Evolutionary conservation across 768 basidiomycete genomes (phyloP).

Genomic region (Mycena pura): DNA sequence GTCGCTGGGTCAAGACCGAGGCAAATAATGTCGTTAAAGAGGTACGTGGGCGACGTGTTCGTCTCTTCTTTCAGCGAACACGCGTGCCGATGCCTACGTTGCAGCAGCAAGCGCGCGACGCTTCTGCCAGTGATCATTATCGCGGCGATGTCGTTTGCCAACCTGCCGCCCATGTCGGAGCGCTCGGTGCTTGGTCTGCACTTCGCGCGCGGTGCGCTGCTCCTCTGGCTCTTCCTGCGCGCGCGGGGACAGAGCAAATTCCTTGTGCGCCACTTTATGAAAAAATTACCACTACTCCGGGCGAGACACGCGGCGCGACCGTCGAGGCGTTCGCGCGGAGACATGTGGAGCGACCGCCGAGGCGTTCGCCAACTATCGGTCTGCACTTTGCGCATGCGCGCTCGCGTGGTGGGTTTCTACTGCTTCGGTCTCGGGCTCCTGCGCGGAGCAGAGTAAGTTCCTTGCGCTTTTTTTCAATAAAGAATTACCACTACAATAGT

Average conservation of each 20-base stretch:
- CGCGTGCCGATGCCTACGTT: constrained; percentile 13
- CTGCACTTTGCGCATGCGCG: constrained; percentile 86
- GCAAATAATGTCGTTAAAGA: constrained; percentile 98
- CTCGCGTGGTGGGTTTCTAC: constrained; percentile 88
- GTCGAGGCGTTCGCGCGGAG: constrained; percentile 92
- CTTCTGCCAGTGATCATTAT: constrained; percentile 80
- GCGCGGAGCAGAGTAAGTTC: constrained; percentile 86
- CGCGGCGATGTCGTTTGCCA: constrained; percentile 56
- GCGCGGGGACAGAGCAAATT: constrained; percentile 89
- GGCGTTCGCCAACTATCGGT: no score
- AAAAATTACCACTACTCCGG: constrained; percentile 91
- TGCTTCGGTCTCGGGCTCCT: constrained; percentile 86
- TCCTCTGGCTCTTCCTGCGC: constrained; percentile 80
- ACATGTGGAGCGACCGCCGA: no score
- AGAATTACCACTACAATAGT: no score
- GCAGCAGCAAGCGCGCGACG: constrained; percentile 87
- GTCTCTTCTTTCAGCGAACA: constrained; percentile 48
- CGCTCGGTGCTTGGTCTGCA: constrained; percentile 65
- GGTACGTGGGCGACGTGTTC: constrained; percentile 96
- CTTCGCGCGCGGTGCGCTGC: constrained; percentile 88
- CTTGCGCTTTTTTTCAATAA: constrained; percentile 92
- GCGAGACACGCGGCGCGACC: constrained; percentile 81
- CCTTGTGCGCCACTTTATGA: constrained; percentile 91
- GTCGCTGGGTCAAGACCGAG: constrained; percentile 94
- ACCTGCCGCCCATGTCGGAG: constrained; percentile 61